A percentile compares a stretch with the other conserved stretches of the same genome.
These are phyloP conservation scores for Tricholoma hemisulphureum DNA, from an alignment of 768 basidiomycete species.

Conservation along the genomic window DNA sequence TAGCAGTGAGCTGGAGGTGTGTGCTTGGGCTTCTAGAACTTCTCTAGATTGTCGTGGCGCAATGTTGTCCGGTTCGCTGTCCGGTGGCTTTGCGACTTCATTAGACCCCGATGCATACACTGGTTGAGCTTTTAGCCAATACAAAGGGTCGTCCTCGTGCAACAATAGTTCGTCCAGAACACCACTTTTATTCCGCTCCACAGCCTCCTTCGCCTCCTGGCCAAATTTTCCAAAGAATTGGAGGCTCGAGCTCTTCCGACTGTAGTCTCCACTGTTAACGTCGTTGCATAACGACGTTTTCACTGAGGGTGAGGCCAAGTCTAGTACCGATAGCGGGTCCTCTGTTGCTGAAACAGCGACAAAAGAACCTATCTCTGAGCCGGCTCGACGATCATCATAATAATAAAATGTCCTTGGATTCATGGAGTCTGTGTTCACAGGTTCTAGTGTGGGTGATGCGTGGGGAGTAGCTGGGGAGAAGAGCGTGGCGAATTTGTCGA, in stretches of 20 bases:
- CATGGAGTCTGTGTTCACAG: not conserved
- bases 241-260: constrained; percentile 31
- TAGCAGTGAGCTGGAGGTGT: constrained; percentile 19
- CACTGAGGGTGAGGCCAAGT: not conserved
- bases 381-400: constrained; percentile 14
- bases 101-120: not conserved
- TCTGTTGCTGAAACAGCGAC: constrained; percentile 51
- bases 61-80: not conserved
- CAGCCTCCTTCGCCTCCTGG: constrained; percentile 52
- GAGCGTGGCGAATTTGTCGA: constrained; percentile 38
- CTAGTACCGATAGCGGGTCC: constrained; percentile 40
- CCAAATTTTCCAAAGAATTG: constrained; percentile 64
- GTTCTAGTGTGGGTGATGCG: constrained; percentile 20
- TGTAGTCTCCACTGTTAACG: not conserved
- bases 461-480: constrained; percentile 37
- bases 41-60: constrained; percentile 4
- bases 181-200: constrained; percentile 48
- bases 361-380: constrained; percentile 57
- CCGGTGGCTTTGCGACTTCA: not conserved
- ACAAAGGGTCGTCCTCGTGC: constrained; percentile 71
- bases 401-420: not conserved
- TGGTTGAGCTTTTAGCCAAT: constrained; percentile 42
- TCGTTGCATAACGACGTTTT: not conserved
- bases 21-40: constrained; percentile 11
- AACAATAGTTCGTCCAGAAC: constrained; percentile 63